A percentile compares a stretch with the other conserved stretches of the same genome.
Evolutionary conservation across 1,284 basidiomycete species (phyloP).

Genomic region (Ustilago vetiveriae): DNA sequence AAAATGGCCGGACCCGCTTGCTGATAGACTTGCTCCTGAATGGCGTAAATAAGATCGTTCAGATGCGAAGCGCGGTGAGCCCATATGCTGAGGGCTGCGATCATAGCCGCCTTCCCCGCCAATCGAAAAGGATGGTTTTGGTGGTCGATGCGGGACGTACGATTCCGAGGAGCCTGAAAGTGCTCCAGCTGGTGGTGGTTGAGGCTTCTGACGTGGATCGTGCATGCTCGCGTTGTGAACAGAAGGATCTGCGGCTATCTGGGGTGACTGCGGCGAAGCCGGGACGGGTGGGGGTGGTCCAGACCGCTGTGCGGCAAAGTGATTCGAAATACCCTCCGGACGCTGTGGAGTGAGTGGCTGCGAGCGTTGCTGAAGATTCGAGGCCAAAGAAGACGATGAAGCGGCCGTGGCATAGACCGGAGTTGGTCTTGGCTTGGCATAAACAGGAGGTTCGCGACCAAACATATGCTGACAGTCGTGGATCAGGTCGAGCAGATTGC

Average conservation of each 20-base stretch:
- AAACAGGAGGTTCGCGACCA: slow-evolving; percentile 85
- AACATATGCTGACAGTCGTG: slow-evolving; percentile 82
- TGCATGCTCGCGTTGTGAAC: slow-evolving; percentile 1
- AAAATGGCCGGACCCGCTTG: slow-evolving; percentile 2
- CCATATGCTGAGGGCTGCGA: slow-evolving; percentile 14
- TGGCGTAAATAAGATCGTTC: slow-evolving; percentile 9
- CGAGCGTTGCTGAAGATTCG: slow-evolving; percentile 29
- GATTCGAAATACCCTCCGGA: slow-evolving; percentile 7
- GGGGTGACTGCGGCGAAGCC: slow-evolving; percentile 25
- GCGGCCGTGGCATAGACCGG: slow-evolving; percentile 47
- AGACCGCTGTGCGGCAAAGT: slow-evolving; percentile 4
- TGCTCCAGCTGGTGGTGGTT: slow-evolving; percentile 17
- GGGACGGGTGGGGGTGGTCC: slow-evolving; percentile 25
- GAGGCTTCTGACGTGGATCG: slow-evolving; percentile 27
- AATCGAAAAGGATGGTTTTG: slow-evolving; percentile 27
- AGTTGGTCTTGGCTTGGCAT: slow-evolving; percentile 76
- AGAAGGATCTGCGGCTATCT: slow-evolving; percentile 2
- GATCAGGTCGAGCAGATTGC: slow-evolving; percentile 75
- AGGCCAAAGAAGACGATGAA: background rate
- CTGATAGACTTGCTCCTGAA: slow-evolving; percentile 3
- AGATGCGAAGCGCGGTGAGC: background rate
- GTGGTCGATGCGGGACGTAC: slow-evolving; percentile 33
- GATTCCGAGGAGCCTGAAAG: slow-evolving; percentile 14
- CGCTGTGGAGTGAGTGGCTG: slow-evolving; percentile 42
- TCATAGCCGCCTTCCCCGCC: slow-evolving; percentile 14